Conservation (phyloP, 176 grass and related monocot species). For the Bonia amplexicaulis region DNA sequence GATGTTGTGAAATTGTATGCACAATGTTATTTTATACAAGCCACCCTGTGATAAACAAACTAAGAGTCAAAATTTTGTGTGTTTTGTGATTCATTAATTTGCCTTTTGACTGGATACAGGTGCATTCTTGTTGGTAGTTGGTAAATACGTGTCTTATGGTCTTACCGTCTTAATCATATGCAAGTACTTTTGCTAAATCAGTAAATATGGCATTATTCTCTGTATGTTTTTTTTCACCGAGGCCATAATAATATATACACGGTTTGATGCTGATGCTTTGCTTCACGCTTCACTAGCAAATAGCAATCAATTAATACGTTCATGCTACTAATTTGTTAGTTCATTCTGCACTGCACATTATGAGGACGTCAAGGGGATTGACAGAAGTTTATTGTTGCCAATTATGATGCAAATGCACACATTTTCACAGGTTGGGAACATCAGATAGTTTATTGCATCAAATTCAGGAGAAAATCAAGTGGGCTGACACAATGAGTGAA, state of each 20-base stretch:
- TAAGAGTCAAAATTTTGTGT: background rate
- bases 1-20: background rate
- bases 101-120: background rate
- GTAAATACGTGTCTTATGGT: background rate
- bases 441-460: constrained; percentile 83
- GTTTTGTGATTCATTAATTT: background rate
- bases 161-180: background rate
- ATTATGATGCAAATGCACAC: constrained; percentile 11
- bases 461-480: constrained; percentile 99
- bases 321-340: background rate
- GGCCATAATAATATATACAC: background rate
- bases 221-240: background rate
- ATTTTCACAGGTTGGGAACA: constrained; percentile 62
- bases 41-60: background rate
- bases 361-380: background rate
- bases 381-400: background rate
- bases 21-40: background rate
- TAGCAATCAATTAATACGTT: background rate
- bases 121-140: background rate
- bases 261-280: background rate
- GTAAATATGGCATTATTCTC: background rate
- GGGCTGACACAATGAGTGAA: constrained; percentile 91
- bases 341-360: background rate
- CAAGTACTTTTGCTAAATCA: constrained; percentile 2
- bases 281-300: background rate